These are phyloP conservation scores for Nakaseomyces bracarensis DNA, from an alignment of 1,139 yeast genomes.

Conservation along the genomic window DNA sequence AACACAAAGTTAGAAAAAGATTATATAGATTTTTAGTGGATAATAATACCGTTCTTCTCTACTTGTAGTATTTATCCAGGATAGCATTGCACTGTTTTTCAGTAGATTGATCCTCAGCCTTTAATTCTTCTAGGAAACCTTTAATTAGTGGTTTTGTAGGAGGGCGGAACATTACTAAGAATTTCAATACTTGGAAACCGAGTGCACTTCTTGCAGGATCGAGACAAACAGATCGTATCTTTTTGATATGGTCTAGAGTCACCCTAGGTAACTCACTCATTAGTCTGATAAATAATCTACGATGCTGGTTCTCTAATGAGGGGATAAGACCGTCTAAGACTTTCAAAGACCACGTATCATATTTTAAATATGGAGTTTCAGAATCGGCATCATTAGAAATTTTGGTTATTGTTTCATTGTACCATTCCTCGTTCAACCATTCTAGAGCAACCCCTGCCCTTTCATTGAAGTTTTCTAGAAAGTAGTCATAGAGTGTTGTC, in stretches of 20 bases:
- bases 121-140: constrained; percentile 52
- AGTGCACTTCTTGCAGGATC: constrained; percentile 78
- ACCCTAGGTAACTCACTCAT: constrained; percentile 81
- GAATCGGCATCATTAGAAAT: constrained; percentile 23
- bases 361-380: constrained; percentile 38
- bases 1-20: too few relatives aligned
- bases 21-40: too few relatives aligned
- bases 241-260: constrained; percentile 49
- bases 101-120: constrained; percentile 45
- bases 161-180: constrained; percentile 82
- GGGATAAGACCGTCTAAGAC: constrained; percentile 78
- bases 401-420: constrained; percentile 40
- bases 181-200: constrained; percentile 76
- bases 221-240: constrained; percentile 64
- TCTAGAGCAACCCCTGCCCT: constrained; percentile 73
- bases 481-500: constrained; percentile 61
- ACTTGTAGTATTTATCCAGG: constrained; percentile 39
- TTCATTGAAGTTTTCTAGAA: constrained; percentile 62
- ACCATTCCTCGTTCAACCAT: constrained; percentile 98
- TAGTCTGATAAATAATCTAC: constrained; percentile 70
- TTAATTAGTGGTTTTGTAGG: constrained; percentile 66
- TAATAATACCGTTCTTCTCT: too few relatives aligned
- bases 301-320: constrained; percentile 69
- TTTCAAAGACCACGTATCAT: constrained; percentile 60
- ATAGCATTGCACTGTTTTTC: constrained; percentile 47